A percentile compares a stretch with the other conserved stretches of the same genome.
phyloP scores from a whole-genome alignment of 1,139 yeast genomes.

The Zygosaccharomyces pseudobailii region DNA sequence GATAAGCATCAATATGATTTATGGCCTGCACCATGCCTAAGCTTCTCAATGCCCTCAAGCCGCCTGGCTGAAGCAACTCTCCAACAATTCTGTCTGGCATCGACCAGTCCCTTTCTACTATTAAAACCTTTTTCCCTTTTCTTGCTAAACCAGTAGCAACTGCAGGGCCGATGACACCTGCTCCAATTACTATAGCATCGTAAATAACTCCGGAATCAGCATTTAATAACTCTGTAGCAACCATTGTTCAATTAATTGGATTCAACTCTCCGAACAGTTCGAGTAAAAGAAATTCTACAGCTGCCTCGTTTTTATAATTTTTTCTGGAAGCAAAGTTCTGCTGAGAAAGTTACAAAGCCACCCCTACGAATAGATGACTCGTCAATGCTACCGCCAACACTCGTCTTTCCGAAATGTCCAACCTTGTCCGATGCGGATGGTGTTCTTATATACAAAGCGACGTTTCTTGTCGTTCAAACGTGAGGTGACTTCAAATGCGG shows the following conservation, averaged over 20 bases:
- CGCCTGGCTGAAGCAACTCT: slow-evolving; percentile 94
- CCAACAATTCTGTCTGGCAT: slow-evolving; percentile 97
- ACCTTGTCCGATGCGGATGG: background rate
- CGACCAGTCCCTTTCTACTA: slow-evolving; percentile 82
- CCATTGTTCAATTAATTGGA: slow-evolving; percentile 4
- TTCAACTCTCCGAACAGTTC: background rate
- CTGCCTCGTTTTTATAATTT: background rate
- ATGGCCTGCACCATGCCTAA: slow-evolving; percentile 78
- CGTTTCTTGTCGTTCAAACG: background rate
- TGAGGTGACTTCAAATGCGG: slow-evolving; percentile 1
- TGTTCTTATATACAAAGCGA: background rate
- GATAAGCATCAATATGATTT: slow-evolving; percentile 75
- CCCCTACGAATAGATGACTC: background rate
- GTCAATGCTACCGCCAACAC: background rate
- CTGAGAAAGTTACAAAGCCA: background rate
- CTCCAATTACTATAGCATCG: slow-evolving; percentile 60
- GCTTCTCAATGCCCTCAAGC: slow-evolving; percentile 72
- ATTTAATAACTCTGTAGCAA: slow-evolving; percentile 17
- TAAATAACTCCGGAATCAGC: slow-evolving; percentile 32
- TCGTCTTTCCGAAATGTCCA: background rate
- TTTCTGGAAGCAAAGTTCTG: background rate
- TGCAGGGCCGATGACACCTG: slow-evolving; percentile 95
- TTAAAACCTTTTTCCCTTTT: slow-evolving; percentile 69
- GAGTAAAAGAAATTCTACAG: background rate
- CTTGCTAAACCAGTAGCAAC: slow-evolving; percentile 86